Evolutionary conservation across 176 grass and related monocot species (phyloP).

Genomic region (Carex pumila): DNA sequence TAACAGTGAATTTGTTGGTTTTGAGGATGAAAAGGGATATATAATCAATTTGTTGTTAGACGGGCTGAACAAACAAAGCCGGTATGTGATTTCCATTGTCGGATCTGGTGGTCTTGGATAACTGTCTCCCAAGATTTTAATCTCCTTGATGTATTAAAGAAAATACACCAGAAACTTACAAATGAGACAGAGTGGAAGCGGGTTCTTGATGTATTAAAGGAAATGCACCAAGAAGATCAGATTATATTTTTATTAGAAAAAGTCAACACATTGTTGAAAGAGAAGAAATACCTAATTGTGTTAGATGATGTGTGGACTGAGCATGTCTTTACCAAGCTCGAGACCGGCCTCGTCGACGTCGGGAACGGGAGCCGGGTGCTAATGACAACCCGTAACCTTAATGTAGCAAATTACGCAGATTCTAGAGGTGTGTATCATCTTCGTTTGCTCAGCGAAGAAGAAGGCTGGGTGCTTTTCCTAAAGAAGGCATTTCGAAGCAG

Average conservation of each 20-base stretch:
- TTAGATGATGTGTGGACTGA: slow-evolving; percentile 15
- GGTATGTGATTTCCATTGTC: background rate
- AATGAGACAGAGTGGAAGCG: background rate
- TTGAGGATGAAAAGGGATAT: background rate
- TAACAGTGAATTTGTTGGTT: background rate
- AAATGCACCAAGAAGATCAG: background rate
- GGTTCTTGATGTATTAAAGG: too few relatives aligned
- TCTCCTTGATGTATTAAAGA: background rate
- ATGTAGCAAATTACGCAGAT: background rate
- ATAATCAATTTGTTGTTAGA: background rate
- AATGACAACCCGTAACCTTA: background rate
- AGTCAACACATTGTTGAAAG: background rate
- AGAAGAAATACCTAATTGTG: slow-evolving; percentile 12
- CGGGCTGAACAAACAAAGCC: background rate
- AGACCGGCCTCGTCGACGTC: background rate
- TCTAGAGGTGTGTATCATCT: background rate
- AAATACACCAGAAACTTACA: background rate
- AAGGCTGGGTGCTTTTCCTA: slow-evolving; percentile 9
- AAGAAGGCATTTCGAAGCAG: background rate
- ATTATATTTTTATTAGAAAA: background rate
- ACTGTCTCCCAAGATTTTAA: background rate
- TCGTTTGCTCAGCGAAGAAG: background rate
- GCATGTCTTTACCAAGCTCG: background rate
- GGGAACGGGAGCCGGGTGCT: slow-evolving; percentile 4
- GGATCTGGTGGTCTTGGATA: slow-evolving; percentile 9